Evolutionary conservation across 805 yeast species (phyloP).

Genomic region (Candida vartiovaarae): DNA sequence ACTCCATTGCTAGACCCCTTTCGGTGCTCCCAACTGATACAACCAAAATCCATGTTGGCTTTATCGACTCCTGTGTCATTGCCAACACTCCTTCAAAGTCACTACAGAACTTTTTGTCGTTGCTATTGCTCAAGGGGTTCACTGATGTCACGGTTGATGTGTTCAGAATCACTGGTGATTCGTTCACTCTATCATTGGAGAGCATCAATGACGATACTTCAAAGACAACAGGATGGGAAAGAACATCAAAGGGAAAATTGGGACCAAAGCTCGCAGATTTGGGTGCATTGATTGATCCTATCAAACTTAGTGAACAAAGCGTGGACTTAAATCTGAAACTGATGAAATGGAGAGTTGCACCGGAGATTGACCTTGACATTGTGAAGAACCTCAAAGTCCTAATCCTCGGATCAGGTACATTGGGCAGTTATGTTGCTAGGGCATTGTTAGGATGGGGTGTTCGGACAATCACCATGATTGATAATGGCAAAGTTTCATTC

Average conservation of each 20-base stretch:
- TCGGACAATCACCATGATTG: conserved; percentile 77
- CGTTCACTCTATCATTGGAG: conserved; percentile 24
- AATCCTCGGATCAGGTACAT: conserved; percentile 91
- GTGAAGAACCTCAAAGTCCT: conserved; percentile 58
- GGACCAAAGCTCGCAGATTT: conserved; percentile 82
- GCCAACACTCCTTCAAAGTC: conserved; percentile 41
- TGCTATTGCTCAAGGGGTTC: conserved; percentile 32
- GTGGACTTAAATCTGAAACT: conserved; percentile 84
- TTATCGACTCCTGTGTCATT: conserved; percentile 33
- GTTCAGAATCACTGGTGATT: conserved; percentile 28
- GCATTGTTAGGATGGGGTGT: conserved; percentile 94
- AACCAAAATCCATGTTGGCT: conserved; percentile 24
- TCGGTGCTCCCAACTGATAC: conserved; percentile 10
- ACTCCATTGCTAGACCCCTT: conserved; percentile 11
- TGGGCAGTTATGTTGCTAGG: conserved; percentile 88
- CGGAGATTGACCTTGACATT: conserved; percentile 63
- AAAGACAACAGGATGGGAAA: conserved; percentile 83
- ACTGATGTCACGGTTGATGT: conserved; percentile 31
- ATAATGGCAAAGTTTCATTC: conserved; percentile 80
- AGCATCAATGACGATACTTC: conserved; percentile 9
- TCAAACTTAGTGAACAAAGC: conserved; percentile 80
- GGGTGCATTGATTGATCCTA: conserved; percentile 74
- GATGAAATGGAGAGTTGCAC: conserved; percentile 96
- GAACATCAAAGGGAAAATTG: conserved; percentile 62
- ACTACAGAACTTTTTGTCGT: conserved; percentile 50